Percentiles rank a stretch among this genome's conserved stretches.
Conservation (phyloP, 2,329 filamentous ascomycete species). For the Aspergillus texensis region DNA sequence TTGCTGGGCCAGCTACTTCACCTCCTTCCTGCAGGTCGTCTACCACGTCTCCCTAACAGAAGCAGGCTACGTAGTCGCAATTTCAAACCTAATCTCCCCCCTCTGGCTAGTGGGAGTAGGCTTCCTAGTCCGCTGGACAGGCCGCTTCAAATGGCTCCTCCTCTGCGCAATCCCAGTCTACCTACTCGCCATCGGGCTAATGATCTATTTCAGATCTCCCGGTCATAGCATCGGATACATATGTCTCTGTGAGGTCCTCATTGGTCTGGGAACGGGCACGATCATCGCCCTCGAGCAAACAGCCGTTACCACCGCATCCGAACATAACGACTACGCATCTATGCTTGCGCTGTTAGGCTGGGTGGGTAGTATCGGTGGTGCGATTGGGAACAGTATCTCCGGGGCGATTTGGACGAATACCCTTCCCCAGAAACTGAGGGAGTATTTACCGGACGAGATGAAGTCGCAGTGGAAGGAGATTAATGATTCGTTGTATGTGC, state of each 20-base stretch:
- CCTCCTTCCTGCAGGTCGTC: slow-evolving; percentile 40
- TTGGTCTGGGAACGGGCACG: slow-evolving; percentile 55
- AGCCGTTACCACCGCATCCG: slow-evolving; percentile 54
- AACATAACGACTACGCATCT: slow-evolving; percentile 57
- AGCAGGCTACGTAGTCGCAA: slow-evolving; percentile 48
- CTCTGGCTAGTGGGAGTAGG: slow-evolving; percentile 58
- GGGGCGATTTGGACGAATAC: slow-evolving; percentile 37
- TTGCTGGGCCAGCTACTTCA: slow-evolving; percentile 34
- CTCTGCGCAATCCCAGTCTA: slow-evolving; percentile 52
- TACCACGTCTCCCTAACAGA: slow-evolving; percentile 31
- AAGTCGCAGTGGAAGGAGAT: slow-evolving; percentile 13
- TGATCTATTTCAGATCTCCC: slow-evolving; percentile 55
- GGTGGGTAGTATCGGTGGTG: slow-evolving; percentile 33
- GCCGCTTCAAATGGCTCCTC: slow-evolving; percentile 54
- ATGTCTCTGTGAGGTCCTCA: slow-evolving; percentile 58
- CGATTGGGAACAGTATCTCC: slow-evolving; percentile 34
- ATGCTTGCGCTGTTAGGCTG: slow-evolving; percentile 50
- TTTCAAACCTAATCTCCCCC: slow-evolving; percentile 57
- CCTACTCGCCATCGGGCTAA: slow-evolving; percentile 52
- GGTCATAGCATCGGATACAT: slow-evolving; percentile 51
- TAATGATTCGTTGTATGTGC: slow-evolving; percentile 13
- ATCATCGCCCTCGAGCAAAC: slow-evolving; percentile 57
- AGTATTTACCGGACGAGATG: slow-evolving; percentile 32
- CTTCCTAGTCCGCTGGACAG: slow-evolving; percentile 49
- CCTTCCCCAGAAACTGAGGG: slow-evolving; percentile 39